phyloP scores from a whole-genome alignment of 2,329 filamentous ascomycete species.

The Albifimbria verrucaria region DNA sequence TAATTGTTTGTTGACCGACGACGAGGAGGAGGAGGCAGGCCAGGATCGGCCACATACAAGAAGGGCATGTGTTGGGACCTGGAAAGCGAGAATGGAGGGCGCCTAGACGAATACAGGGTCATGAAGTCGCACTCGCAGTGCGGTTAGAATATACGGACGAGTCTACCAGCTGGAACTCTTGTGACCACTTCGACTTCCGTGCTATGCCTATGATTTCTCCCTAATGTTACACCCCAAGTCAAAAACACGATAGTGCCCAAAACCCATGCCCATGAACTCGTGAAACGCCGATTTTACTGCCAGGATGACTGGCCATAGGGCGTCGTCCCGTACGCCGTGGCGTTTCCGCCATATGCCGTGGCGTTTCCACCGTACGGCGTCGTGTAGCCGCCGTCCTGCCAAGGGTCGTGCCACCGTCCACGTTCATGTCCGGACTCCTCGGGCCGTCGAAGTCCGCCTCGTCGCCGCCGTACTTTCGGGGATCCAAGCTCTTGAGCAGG shows the following conservation, averaged over 20 bases:
- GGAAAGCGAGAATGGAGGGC: background rate
- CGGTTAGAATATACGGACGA: slow-evolving; percentile 11
- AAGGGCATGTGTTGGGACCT: background rate
- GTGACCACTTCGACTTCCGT: slow-evolving; percentile 14
- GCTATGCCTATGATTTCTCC: slow-evolving; percentile 16
- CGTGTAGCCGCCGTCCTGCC: slow-evolving; percentile 64
- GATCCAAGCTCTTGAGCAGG: slow-evolving; percentile 61
- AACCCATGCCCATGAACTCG: slow-evolving; percentile 13
- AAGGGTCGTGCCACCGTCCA: slow-evolving; percentile 55
- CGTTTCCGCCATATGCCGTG: slow-evolving; percentile 62
- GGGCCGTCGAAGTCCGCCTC: slow-evolving; percentile 61
- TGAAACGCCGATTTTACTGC: slow-evolving; percentile 29
- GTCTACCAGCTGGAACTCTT: background rate
- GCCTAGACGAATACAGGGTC: background rate
- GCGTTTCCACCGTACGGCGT: slow-evolving; percentile 60
- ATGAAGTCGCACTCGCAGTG: background rate
- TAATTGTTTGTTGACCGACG: background rate
- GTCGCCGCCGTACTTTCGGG: slow-evolving; percentile 47
- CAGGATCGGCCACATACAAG: too few species aligned
- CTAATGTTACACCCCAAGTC: background rate
- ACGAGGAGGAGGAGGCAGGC: too few species aligned
- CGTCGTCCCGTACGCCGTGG: slow-evolving; percentile 62
- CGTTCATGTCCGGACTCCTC: slow-evolving; percentile 61
- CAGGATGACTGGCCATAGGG: slow-evolving; percentile 49
- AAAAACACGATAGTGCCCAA: slow-evolving; percentile 10